A percentile compares a stretch with the other conserved stretches of the same genome.
These are phyloP conservation scores for Chimonanthus praecox DNA, from an alignment of 164 flowering plant species.

Conservation along the genomic window DNA sequence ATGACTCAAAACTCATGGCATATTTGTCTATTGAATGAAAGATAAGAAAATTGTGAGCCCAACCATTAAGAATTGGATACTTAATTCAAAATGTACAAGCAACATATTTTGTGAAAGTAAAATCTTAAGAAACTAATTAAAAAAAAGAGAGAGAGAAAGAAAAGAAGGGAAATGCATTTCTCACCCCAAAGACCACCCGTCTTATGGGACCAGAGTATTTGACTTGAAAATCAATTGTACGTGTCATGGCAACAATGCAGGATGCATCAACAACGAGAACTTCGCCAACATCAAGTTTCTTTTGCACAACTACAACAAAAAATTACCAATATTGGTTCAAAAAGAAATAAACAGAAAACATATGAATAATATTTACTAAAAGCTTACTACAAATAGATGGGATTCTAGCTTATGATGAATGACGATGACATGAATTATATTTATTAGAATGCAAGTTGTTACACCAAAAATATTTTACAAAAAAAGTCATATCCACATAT, in stretches of 20 bases:
- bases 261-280: conserved; percentile 67
- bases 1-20: no score
- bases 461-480: no score
- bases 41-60: no score
- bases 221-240: conserved; percentile 61
- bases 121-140: neutral
- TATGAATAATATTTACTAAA: neutral
- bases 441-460: no score
- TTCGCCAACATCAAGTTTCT: conserved; percentile 91
- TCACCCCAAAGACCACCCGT: conserved; percentile 84
- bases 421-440: no score
- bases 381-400: no score
- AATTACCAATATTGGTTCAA: conserved; percentile 11
- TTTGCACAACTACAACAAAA: conserved; percentile 73
- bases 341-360: neutral
- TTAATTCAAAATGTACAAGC: neutral
- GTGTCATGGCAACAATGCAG: conserved; percentile 73
- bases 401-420: no score
- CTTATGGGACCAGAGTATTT: conserved; percentile 73
- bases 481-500: no score
- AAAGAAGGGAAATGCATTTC: conserved; percentile 9
- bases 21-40: no score
- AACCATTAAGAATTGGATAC: neutral
- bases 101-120: neutral
- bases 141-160: neutral